Evolutionary conservation across 768 basidiomycete species (phyloP).

Genomic region (Terana coerulea): DNA sequence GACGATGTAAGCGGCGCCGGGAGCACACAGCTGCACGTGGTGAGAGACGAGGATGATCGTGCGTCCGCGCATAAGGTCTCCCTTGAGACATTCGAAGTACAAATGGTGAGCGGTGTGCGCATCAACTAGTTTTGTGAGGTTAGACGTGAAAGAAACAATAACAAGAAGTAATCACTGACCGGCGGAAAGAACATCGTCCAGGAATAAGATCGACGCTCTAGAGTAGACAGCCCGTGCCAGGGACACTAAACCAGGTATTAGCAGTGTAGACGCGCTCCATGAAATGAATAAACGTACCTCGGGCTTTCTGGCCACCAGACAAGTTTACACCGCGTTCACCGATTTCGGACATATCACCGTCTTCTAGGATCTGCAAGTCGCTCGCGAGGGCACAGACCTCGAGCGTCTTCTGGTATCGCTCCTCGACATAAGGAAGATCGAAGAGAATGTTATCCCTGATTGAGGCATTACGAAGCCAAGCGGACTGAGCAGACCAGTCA

Average conservation of each 20-base stretch:
- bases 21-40: constrained; percentile 84
- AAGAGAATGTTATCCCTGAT: constrained; percentile 72
- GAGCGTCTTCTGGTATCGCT: constrained; percentile 74
- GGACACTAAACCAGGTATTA: constrained; percentile 40
- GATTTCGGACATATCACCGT: constrained; percentile 85
- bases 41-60: constrained; percentile 92
- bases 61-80: constrained; percentile 71
- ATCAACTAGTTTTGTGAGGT: constrained; percentile 51
- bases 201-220: constrained; percentile 71
- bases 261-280: not conserved
- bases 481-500: not conserved
- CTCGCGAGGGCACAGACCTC: constrained; percentile 71
- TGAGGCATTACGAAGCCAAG: constrained; percentile 16
- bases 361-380: constrained; percentile 80
- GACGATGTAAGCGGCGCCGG: constrained; percentile 79
- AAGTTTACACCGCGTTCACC: constrained; percentile 76
- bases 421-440: constrained; percentile 66
- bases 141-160: not conserved
- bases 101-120: constrained; percentile 83
- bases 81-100: constrained; percentile 72
- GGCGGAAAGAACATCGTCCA: constrained; percentile 76
- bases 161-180: constrained; percentile 24
- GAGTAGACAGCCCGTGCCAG: constrained; percentile 88
- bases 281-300: constrained; percentile 33
- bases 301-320: constrained; percentile 51